Percentiles rank a stretch among this genome's conserved stretches.
phyloP scores from a whole-genome alignment of 1,139 yeast genomes.

The Yamadazyma sp. region DNA sequence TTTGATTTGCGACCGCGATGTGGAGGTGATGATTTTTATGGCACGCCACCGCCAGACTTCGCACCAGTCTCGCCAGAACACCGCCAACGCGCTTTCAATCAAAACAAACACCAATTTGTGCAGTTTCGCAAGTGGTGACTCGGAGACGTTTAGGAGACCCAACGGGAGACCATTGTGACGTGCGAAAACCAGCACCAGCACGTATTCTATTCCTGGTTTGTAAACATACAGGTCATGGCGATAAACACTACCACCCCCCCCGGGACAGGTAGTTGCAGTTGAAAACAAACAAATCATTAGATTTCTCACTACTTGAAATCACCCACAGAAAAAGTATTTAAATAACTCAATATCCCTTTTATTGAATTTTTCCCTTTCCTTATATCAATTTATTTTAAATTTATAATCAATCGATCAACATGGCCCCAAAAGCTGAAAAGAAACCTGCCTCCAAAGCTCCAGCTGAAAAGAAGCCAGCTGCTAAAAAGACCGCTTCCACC shows the following conservation, averaged over 20 bases:
- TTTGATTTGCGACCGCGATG: not conserved
- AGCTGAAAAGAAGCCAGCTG: constrained; percentile 95
- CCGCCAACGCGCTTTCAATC: not conserved
- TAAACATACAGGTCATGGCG: not conserved
- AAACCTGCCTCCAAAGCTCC: constrained; percentile 99
- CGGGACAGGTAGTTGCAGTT: not conserved
- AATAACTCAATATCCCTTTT: constrained; percentile 13
- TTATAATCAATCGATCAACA: constrained; percentile 30
- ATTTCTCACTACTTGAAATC: constrained; percentile 1
- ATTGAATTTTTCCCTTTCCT: constrained; percentile 7
- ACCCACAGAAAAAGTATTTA: constrained; percentile 9
- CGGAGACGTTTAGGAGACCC: constrained; percentile 1
- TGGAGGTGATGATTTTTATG: not conserved
- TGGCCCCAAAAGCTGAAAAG: constrained; percentile 98
- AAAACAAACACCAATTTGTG: constrained; percentile 1
- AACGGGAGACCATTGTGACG: not conserved
- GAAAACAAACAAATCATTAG: constrained; percentile 1
- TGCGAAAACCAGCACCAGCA: not conserved
- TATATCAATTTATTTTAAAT: constrained; percentile 13
- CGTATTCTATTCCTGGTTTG: not conserved
- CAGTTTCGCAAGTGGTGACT: not conserved
- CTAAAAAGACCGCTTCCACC: constrained; percentile 88
- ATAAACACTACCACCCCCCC: not conserved
- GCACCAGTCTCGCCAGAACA: not conserved
- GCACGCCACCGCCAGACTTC: not conserved